These are phyloP conservation scores for Cyathus striatus DNA, from an alignment of 768 basidiomycete species.

Conservation along the genomic window DNA sequence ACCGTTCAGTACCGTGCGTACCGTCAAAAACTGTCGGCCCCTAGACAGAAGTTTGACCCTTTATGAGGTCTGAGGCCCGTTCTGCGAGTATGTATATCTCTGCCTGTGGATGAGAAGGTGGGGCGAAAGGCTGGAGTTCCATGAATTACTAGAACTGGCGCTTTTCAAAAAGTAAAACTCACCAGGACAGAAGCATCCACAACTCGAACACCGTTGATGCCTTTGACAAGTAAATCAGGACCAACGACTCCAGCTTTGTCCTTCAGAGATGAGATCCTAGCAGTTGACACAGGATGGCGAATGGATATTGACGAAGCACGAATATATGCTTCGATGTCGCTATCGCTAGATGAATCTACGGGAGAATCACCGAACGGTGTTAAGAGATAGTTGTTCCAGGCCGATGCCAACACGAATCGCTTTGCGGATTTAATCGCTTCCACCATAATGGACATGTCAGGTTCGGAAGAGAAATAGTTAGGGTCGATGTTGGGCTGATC, in stretches of 20 bases:
- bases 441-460: neutral
- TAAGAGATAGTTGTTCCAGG: neutral
- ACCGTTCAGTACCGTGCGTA: too few species aligned
- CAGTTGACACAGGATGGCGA: neutral
- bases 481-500: neutral
- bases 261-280: neutral
- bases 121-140: too few species aligned
- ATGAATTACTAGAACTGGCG: too few species aligned
- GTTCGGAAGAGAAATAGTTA: neutral
- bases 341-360: neutral
- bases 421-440: neutral
- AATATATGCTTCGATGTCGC: neutral
- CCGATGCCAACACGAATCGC: neutral
- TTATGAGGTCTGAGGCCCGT: too few species aligned
- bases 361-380: neutral
- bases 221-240: neutral
- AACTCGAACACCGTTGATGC: neutral
- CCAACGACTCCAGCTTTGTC: neutral
- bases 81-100: too few species aligned
- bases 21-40: too few species aligned
- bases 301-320: neutral
- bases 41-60: too few species aligned
- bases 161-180: too few species aligned
- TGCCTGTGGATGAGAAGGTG: too few species aligned
- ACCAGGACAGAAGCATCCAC: neutral